Base-by-base conservation (phyloP, 169 alveolate genomes). In the Babesia bigemina region DNA sequence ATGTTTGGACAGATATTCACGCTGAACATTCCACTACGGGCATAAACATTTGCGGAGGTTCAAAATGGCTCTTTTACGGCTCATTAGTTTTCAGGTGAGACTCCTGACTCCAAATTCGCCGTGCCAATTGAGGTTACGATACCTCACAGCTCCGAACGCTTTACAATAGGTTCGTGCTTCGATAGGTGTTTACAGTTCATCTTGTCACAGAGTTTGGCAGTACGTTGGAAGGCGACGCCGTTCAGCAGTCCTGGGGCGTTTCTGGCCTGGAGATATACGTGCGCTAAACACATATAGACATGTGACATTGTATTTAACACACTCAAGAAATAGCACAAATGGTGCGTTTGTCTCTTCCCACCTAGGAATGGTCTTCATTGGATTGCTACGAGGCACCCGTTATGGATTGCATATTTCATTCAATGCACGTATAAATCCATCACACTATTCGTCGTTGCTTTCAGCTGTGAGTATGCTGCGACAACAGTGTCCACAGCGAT, bases 1-100 rank as follows among this genome's bases (percentile, higher is more conserved):
- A 86, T 58, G 85, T 90, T 22, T 90, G 94, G 94, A 90, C 92
- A 4, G 94, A 90, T 33, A 47, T 56, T n/a, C 85, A 83, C 42
- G 56, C 66, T 17, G 69, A 79, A 24, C 63, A 75, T 52, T 66
- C 67, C 28, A 61, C 62, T 57, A 70, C 58, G 21, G 67, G 85
- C 21, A 60, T 86, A 13, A 90, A 90, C 70, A 85, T 90, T 57
- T 90, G 94, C 67, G 94, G 94, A 29, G 91, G 89, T 72, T 19
- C 76, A 52, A 52, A 69, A 29, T 58, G 47, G 0, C 72, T 63
- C n/a, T 8, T 24, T 33, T 17, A 2, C 33, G 33, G 45, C 26
- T 39, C n/a, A 71, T 21, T 22, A 28, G 16, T 13, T 22, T 13
- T 42, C 52, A 79, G 88, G 74, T 52, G 86, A 73, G 29, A 60